Percentiles rank a stretch among this genome's conserved stretches.
Conservation (phyloP, 1,139 yeast genomes). For the Yamadazyma mexicana region DNA sequence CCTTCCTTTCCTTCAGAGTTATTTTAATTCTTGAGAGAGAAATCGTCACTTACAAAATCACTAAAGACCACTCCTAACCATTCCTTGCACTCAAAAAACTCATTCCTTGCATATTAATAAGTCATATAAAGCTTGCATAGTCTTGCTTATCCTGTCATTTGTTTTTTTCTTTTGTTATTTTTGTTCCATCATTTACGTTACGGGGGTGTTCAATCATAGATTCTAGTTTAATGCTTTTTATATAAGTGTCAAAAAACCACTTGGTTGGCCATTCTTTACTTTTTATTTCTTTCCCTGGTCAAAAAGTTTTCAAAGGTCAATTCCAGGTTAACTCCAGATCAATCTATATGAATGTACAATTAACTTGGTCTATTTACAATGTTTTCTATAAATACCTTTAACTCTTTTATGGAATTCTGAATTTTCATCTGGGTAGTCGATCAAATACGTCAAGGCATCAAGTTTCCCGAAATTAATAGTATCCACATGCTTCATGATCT, state of each 20-base stretch:
- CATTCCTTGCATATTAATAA: no score
- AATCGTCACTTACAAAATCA: no score
- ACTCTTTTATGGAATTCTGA: slow-evolving; percentile 12
- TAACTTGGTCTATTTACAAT: slow-evolving; percentile 3
- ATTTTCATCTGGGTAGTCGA: slow-evolving; percentile 14
- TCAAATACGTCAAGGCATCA: slow-evolving; percentile 15
- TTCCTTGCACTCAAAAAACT: background rate
- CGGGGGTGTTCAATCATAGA: background rate
- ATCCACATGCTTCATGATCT: slow-evolving; percentile 13
- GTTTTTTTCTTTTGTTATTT: background rate
- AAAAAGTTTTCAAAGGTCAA: no score
- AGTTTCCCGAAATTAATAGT: slow-evolving; percentile 9
- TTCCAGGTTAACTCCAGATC: no score
- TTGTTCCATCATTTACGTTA: background rate
- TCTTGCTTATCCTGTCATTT: background rate
- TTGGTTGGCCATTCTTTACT: no score
- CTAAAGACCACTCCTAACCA: no score
- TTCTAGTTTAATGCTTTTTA: no score
- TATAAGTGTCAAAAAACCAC: no score
- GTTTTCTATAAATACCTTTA: slow-evolving; percentile 2
- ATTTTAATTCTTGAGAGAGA: no score
- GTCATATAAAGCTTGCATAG: no score
- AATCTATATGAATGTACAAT: background rate
- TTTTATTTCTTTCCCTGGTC: no score
- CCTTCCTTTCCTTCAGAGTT: background rate